Evolutionary conservation across 441 rosid species (phyloP).

Genomic region (Gossypium trilobum): DNA sequence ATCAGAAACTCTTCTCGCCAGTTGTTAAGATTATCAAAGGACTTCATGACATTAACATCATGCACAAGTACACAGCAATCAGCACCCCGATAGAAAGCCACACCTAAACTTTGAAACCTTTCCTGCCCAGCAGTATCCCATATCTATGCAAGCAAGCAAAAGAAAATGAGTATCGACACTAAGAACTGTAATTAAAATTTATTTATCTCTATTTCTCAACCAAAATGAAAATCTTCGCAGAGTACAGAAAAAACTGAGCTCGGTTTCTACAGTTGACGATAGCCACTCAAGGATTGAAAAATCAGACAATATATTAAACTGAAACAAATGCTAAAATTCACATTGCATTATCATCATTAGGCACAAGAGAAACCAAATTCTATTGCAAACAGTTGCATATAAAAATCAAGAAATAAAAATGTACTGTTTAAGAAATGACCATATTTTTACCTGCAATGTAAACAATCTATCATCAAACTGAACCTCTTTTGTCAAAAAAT

Average conservation of each 20-base stretch:
- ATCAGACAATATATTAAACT: neutral
- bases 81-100: conserved; percentile 68
- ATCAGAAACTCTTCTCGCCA: conserved; percentile 83
- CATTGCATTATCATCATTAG: neutral
- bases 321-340: neutral
- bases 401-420: neutral
- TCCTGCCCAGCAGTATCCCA: conserved; percentile 81
- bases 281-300: neutral
- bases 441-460: conserved; percentile 58
- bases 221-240: neutral
- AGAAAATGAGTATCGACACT: neutral
- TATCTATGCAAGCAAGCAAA: conserved; percentile 30
- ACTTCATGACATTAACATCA: conserved; percentile 77
- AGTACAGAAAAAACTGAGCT: neutral
- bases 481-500: conserved; percentile 72
- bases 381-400: neutral
- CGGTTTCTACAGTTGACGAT: neutral
- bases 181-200: neutral
- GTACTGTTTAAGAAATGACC: neutral
- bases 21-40: conserved; percentile 72
- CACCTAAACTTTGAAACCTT: conserved; percentile 60
- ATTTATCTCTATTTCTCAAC: neutral
- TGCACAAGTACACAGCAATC: conserved; percentile 68
- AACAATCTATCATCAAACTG: conserved; percentile 75
- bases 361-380: neutral